A percentile compares a stretch with the other conserved stretches of the same genome.
phyloP scores from a whole-genome alignment of 352 stramenopile species.

The Pythium sukuiense region DNA sequence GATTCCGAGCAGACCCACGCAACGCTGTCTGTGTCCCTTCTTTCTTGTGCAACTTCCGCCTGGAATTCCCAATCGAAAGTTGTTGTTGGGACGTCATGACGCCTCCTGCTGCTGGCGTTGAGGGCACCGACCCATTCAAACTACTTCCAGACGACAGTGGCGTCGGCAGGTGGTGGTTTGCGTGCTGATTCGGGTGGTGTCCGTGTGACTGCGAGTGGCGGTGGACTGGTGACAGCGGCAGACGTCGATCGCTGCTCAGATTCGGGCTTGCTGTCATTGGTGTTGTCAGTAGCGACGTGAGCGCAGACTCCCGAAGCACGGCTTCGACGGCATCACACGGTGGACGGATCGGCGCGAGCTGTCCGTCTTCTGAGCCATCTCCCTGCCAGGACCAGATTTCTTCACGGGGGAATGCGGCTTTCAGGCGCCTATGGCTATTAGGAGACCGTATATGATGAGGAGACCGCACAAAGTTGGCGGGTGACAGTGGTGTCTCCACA shows the following conservation, averaged over 20 bases:
- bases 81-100: conserved; percentile 16
- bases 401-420: conserved; percentile 46
- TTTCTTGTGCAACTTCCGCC: conserved; percentile 28
- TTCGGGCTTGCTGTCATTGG: not conserved
- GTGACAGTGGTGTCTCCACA: conserved; percentile 1
- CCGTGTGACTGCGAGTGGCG: not conserved
- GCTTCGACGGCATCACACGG: conserved; percentile 53
- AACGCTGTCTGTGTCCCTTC: conserved; percentile 20
- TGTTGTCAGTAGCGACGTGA: conserved; percentile 15
- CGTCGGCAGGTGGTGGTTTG: conserved; percentile 3
- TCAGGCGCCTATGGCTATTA: conserved; percentile 14
- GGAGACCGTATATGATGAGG: conserved; percentile 6
- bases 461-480: not conserved
- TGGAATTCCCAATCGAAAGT: conserved; percentile 11
- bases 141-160: conserved; percentile 1
- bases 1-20: conserved; percentile 23
- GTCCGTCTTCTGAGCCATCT: not conserved
- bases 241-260: not conserved
- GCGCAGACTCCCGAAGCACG: conserved; percentile 54
- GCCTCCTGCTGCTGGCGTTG: conserved; percentile 1
- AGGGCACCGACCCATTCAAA: not conserved
- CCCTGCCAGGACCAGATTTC: conserved; percentile 62
- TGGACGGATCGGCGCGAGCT: not conserved
- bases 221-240: conserved; percentile 8
- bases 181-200: not conserved